These are phyloP conservation scores for Suillus americanus DNA, from an alignment of 768 basidiomycete genomes.

Conservation along the genomic window DNA sequence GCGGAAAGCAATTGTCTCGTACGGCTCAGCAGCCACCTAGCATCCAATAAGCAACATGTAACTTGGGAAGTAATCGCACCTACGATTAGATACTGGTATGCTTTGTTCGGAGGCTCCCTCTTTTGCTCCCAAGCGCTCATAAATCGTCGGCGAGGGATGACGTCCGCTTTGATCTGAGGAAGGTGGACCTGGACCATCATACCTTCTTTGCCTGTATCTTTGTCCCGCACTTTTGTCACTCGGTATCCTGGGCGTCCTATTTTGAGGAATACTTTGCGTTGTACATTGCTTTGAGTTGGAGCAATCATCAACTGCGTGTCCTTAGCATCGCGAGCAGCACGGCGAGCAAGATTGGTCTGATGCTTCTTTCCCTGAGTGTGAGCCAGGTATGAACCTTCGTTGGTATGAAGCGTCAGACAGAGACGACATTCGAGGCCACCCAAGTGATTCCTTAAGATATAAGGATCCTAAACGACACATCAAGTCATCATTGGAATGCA, in stretches of 20 bases:
- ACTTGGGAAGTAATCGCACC: conserved; percentile 34
- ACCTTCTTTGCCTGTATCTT: conserved; percentile 91
- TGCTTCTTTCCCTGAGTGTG: conserved; percentile 99
- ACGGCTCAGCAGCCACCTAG: conserved; percentile 98
- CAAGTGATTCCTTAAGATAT: conserved; percentile 97
- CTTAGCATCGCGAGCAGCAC: conserved; percentile 97
- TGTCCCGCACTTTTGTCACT: conserved; percentile 95
- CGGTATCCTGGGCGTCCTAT: conserved; percentile 96
- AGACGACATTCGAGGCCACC: conserved; percentile 98
- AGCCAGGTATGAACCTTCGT: conserved; percentile 98
- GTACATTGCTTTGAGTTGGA: conserved; percentile 76
- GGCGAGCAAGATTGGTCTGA: conserved; percentile 95
- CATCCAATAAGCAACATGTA: conserved; percentile 29
- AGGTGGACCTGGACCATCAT: conserved; percentile 98
- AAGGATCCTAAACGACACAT: conserved; percentile 71
- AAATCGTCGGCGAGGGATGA: conserved; percentile 84
- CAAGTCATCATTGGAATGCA: neutral
- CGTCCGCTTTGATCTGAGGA: conserved; percentile 88
- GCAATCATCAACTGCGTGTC: conserved; percentile 91
- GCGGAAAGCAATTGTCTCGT: conserved; percentile 98
- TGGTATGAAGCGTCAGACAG: conserved; percentile 97
- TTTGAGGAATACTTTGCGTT: conserved; percentile 95
- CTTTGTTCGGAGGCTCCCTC: conserved; percentile 91
- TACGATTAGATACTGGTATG: conserved; percentile 97
- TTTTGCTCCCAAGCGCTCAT: conserved; percentile 99